Base-by-base conservation (phyloP, 371 early-diverging fungal species). In the Apophysomyces elegans region DNA sequence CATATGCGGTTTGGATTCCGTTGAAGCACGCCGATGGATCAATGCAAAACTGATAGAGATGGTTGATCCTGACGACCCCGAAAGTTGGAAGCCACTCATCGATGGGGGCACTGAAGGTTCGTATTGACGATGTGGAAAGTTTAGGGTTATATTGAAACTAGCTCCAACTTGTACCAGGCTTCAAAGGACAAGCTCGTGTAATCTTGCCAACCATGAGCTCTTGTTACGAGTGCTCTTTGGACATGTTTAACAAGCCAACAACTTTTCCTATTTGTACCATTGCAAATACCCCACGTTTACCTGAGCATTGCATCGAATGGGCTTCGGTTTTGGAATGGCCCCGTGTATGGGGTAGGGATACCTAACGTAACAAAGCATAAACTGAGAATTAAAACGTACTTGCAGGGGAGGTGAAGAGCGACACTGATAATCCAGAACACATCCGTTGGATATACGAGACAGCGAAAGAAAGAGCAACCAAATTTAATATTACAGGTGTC, bases 221-320 rank as follows among this genome's bases (percentile, higher is more conserved):
- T 2, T 95, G 95, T 70, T 93, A 91, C 62, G 95, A 95, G 72
- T 95, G 95, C 69, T 89, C 93, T 0, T 72, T 94, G 63, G 90
- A 90, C 61, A 85, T 95, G 90, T 80, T 90, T 58, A 87, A 86
- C 64, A 85, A 91, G 64, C 92, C 89, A 36, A 94, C 89, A 59
- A 91, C 95, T 0, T 96, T 88, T 62, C 95, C 99, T n/a, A 94
- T 99, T n/a, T 99, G 99, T 75, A 99, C 99, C 0, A 98, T 99
- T 72, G 89, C 99, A 14, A 91, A 93, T 36, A 98, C 96, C 12
- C 99, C 99, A 0, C 91, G 90, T 21, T 84, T 90, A 32, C 98
- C 99, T 0, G 95, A 98, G 38, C 99, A 99, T 80, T 99, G 99
- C 69, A 94, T 99, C 61, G 98, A 97, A 59, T 99, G 99, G 99